Percentiles rank a stretch among this genome's conserved stretches.
Conservation (phyloP, 129 eudicot genomes). For the Erigeron canadensis region DNA sequence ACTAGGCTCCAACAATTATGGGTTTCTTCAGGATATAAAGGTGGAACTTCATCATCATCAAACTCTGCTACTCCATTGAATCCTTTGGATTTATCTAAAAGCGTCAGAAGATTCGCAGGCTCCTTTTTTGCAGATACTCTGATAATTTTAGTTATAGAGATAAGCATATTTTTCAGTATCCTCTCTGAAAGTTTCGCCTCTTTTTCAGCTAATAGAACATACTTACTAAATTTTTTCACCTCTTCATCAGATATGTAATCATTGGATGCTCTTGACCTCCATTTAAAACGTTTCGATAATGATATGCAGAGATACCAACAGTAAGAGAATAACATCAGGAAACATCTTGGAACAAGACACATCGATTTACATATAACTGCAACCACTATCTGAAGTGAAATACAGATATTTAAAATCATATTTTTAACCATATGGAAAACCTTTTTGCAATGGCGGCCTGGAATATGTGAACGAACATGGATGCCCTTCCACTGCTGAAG, state of each 20-base stretch:
- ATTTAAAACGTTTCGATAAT: too few species aligned
- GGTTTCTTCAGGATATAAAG: conserved; percentile 17
- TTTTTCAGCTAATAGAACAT: conserved; percentile 6
- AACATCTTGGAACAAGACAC: too few species aligned
- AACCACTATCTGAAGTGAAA: too few species aligned
- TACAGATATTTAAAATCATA: too few species aligned
- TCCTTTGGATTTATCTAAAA: conserved; percentile 15
- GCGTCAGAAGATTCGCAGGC: conserved; percentile 19
- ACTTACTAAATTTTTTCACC: not conserved
- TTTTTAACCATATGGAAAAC: too few species aligned
- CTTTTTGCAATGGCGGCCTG: too few species aligned
- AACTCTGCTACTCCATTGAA: conserved; percentile 34
- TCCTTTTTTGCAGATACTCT: conserved; percentile 18
- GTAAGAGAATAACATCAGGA: too few species aligned
- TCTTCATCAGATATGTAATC: not conserved
- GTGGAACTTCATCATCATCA: conserved; percentile 21
- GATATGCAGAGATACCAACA: too few species aligned
- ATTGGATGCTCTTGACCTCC: not conserved
- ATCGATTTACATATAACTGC: too few species aligned
- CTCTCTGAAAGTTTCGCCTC: conserved; percentile 4
- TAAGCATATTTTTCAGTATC: not conserved
- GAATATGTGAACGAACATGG: not conserved
- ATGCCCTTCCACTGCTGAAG: conserved; percentile 27
- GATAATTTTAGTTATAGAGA: conserved; percentile 2
- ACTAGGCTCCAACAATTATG: conserved; percentile 41